A percentile compares a stretch with the other conserved stretches of the same genome.
Conservation (phyloP, 306 rosid genomes). For the Rubus parviflorus region DNA sequence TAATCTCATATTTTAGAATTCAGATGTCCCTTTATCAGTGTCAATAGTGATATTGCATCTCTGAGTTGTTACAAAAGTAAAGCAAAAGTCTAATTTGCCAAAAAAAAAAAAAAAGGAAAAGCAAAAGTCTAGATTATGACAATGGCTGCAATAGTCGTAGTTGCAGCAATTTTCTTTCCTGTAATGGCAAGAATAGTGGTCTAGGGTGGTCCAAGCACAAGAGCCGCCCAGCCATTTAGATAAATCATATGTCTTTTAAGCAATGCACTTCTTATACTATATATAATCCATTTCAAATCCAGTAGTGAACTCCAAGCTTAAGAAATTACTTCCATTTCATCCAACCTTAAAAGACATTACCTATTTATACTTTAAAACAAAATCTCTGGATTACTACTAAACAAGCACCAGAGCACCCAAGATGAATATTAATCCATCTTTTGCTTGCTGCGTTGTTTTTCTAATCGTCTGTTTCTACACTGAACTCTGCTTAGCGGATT, state of each 20-base stretch:
- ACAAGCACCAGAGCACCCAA: conserved; percentile 8
- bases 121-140: not conserved
- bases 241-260: conserved; percentile 47
- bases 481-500: conserved; percentile 40
- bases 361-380: not conserved
- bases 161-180: conserved; percentile 18
- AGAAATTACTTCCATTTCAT: conserved; percentile 39
- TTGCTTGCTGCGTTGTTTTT: conserved; percentile 25
- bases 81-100: not conserved
- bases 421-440: conserved; percentile 16
- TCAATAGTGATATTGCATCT: conserved; percentile 10
- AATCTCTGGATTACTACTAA: not conserved
- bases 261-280: conserved; percentile 44
- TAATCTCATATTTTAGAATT: not conserved
- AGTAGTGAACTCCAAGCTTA: conserved; percentile 78
- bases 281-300: conserved; percentile 48
- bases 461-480: conserved; percentile 27
- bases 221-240: not conserved
- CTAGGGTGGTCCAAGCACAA: conserved; percentile 7
- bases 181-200: conserved; percentile 13
- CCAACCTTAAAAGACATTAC: conserved; percentile 41
- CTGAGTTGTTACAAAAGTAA: not conserved
- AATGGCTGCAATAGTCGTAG: not conserved
- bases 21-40: not conserved
- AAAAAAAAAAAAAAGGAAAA: not conserved